Evolutionary conservation across 2,329 filamentous ascomycete genomes (phyloP).

Genomic region (Camillea tinctor): DNA sequence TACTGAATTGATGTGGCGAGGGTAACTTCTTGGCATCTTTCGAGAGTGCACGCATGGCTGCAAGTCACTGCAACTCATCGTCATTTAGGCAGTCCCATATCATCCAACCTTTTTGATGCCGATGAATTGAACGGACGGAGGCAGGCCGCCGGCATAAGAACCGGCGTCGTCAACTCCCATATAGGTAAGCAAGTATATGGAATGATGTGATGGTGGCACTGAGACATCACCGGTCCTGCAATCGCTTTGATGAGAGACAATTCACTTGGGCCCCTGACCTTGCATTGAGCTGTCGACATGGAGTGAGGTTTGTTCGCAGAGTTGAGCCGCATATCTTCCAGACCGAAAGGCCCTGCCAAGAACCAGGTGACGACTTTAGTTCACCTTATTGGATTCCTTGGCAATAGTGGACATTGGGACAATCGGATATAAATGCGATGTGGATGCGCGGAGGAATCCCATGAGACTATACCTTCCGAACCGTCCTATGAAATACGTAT

Average conservation of each 20-base stretch:
- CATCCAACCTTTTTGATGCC: not conserved
- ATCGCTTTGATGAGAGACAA: not conserved
- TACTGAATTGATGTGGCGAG: constrained; percentile 15
- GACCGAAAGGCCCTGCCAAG: not conserved
- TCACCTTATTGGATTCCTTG: not conserved
- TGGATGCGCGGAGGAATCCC: not conserved
- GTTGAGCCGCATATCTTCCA: not conserved
- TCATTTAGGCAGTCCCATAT: constrained; percentile 3
- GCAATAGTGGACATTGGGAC: not conserved
- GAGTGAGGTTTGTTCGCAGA: not conserved
- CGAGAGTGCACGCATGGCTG: not conserved
- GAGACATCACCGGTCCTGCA: not conserved
- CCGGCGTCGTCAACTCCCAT: not conserved
- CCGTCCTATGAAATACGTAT: not conserved
- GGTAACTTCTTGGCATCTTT: constrained; percentile 16
- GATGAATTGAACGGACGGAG: not conserved
- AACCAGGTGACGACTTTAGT: not conserved
- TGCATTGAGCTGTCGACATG: not conserved
- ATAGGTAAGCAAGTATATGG: not conserved
- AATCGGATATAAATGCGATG: not conserved
- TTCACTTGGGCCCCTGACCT: not conserved
- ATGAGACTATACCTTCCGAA: not conserved
- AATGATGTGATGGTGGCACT: not conserved
- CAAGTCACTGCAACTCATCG: constrained; percentile 7
- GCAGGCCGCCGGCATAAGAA: not conserved